Base-by-base conservation (phyloP, 306 rosid genomes). In the Trifolium dubium region DNA sequence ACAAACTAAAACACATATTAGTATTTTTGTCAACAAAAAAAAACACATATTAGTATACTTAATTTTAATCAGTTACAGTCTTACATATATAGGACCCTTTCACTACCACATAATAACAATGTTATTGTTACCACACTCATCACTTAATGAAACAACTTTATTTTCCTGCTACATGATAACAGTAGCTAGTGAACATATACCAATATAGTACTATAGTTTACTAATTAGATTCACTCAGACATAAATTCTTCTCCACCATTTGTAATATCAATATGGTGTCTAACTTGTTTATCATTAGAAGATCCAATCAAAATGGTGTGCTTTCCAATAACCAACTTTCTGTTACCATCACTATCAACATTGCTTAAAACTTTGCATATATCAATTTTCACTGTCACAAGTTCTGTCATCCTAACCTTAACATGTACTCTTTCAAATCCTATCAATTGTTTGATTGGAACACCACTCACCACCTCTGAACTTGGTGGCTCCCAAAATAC, bases 311-410 rank as follows among this genome's bases (percentile, higher is more conserved):
- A 29, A 69, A 88, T 29, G 8, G 67, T 79, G 49, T 88, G 89
- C 9, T 71, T 31, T 17, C 92, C 92, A 59, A 64, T 78, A 32
- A 83, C 66, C 83, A 90, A 30, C 41, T 86, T 88, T 76, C 90
- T 85, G 19, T 80, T 76, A 39, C 92, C 93, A 70, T 86, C 88
- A 44, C 70, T 44, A 70, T 88, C 90, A 79, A 86, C 92, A 12
- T 80, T 64, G 70, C 76, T 88, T 59, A 83, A 55, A 34, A 19
- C 10, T 76, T 78, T 59, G 77, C 93, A 90, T 37, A 82, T 79
- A 65, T 90, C 85, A 28, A 88, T 67, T 41, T 72, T 77, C 71
- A 83, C 50, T 3, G 54, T 76, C 46, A 82, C 70, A 62, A 40
- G 63, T 76, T 86, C 76, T 17, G 72, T 65, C 80, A 43, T 51